Percentiles rank a stretch among this genome's conserved stretches.
These are phyloP conservation scores for Claviceps sp. DNA, from an alignment of 2,329 filamentous ascomycete species.

Conservation along the genomic window DNA sequence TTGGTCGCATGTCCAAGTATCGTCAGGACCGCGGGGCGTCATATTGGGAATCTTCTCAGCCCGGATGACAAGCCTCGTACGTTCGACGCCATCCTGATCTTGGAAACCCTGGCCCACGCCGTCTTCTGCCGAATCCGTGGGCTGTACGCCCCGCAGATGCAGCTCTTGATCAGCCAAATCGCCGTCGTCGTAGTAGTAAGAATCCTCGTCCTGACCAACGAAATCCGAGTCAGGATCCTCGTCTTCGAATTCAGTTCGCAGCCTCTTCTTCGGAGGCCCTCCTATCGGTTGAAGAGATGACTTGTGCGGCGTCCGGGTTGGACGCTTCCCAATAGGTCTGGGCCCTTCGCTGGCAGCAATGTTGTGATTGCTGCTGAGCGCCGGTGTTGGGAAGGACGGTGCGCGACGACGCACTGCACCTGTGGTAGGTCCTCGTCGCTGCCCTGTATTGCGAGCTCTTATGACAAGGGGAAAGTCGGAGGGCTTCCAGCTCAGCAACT, in stretches of 20 bases:
- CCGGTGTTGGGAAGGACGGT: neutral
- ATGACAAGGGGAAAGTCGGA: conserved; percentile 17
- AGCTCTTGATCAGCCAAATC: conserved; percentile 13
- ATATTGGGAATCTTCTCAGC: conserved; percentile 36
- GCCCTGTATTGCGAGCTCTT: conserved; percentile 11
- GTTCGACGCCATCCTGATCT: conserved; percentile 13
- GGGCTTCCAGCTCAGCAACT: conserved; percentile 14
- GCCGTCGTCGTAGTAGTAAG: conserved; percentile 18
- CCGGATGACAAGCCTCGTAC: conserved; percentile 31
- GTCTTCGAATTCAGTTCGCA: conserved; percentile 23
- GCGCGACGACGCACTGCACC: neutral
- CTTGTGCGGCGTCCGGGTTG: conserved; percentile 9
- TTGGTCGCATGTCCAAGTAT: conserved; percentile 54
- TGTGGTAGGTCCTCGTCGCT: neutral
- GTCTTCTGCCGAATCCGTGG: conserved; percentile 7
- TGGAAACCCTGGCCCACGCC: neutral
- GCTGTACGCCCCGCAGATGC: conserved; percentile 17
- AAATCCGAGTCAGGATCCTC: conserved; percentile 24
- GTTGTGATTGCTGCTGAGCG: conserved; percentile 7
- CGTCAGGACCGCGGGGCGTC: conserved; percentile 39
- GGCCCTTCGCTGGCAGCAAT: conserved; percentile 13
- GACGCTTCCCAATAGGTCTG: conserved; percentile 16
- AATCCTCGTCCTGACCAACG: conserved; percentile 17
- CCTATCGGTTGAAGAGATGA: conserved; percentile 10
- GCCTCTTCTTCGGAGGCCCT: conserved; percentile 30